Evolutionary conservation across 192 early-diverging fungal genomes (phyloP).

Genomic region (Coemansia sp.): DNA sequence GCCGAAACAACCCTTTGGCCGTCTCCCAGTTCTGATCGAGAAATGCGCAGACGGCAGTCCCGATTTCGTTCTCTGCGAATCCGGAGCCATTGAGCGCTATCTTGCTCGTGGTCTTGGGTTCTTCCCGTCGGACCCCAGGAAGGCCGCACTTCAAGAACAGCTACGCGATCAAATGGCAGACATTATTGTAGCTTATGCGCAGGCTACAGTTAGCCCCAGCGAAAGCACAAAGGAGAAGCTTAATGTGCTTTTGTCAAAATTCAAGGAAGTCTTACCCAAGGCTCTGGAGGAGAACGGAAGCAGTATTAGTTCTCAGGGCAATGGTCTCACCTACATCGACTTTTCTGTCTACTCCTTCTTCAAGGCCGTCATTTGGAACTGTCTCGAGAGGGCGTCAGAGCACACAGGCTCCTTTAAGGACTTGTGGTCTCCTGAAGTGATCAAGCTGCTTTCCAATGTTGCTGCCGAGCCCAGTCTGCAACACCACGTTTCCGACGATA

Average conservation of each 20-base stretch:
- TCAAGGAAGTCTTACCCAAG: slow-evolving; percentile 43
- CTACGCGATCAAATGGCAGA: slow-evolving; percentile 27
- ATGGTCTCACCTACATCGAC: slow-evolving; percentile 50
- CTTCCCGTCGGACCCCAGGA: slow-evolving; percentile 28
- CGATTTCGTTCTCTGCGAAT: too few species aligned
- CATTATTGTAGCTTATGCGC: neutral
- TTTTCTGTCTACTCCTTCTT: slow-evolving; percentile 23
- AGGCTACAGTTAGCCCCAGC: neutral
- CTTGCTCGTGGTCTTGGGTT: slow-evolving; percentile 52
- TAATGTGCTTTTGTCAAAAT: slow-evolving; percentile 19
- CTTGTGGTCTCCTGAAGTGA: neutral
- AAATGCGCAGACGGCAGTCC: too few species aligned
- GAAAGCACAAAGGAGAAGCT: slow-evolving; percentile 4
- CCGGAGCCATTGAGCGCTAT: slow-evolving; percentile 35
- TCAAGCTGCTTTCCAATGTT: neutral
- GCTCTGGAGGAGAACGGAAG: slow-evolving; percentile 55
- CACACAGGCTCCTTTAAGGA: neutral
- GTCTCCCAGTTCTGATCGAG: too few species aligned
- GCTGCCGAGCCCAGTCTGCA: neutral
- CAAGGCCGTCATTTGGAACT: slow-evolving; percentile 12
- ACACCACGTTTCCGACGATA: neutral
- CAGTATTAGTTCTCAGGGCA: slow-evolving; percentile 55
- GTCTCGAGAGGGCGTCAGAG: neutral
- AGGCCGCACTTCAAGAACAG: slow-evolving; percentile 42
- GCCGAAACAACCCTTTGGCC: too few species aligned